Evolutionary conservation across 257 asterid genomes (phyloP).

Genomic region (Penstemon davidsonii): DNA sequence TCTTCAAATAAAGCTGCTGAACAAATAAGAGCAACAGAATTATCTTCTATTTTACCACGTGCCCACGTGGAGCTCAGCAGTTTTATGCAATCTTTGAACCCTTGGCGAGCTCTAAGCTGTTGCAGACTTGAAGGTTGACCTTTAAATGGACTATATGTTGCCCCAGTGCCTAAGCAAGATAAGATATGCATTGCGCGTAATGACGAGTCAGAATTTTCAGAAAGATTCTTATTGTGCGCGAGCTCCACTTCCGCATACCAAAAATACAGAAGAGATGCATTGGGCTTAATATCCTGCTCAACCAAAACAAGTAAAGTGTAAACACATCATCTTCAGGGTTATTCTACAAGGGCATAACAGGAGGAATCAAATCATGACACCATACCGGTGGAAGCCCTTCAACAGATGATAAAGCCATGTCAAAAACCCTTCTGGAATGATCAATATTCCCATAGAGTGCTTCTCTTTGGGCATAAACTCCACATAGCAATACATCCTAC

Average conservation of each 20-base stretch:
- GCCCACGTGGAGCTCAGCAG: conserved; percentile 62
- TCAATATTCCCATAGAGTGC: conserved; percentile 81
- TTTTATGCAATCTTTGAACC: conserved; percentile 77
- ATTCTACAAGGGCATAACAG: neutral
- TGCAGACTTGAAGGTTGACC: conserved; percentile 66
- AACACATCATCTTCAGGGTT: conserved; percentile 13
- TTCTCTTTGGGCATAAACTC: conserved; percentile 92
- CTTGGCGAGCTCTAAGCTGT: conserved; percentile 88
- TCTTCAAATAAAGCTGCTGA: conserved; percentile 90
- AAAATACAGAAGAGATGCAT: conserved; percentile 69
- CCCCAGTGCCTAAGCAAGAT: conserved; percentile 85
- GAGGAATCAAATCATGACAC: conserved; percentile 10
- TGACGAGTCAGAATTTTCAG: conserved; percentile 47
- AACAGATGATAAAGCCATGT: conserved; percentile 85
- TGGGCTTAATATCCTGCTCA: conserved; percentile 58
- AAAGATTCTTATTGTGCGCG: conserved; percentile 33
- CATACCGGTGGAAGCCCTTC: conserved; percentile 85
- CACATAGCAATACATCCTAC: conserved; percentile 94
- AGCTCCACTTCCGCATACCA: conserved; percentile 96
- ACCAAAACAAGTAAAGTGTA: conserved; percentile 23
- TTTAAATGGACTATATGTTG: conserved; percentile 62
- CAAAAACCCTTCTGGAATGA: conserved; percentile 87
- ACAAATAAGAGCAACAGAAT: conserved; percentile 72
- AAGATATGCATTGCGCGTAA: conserved; percentile 82
- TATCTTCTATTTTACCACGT: conserved; percentile 73